These are phyloP conservation scores for Aspergillus phoenicis DNA, from an alignment of 2,329 filamentous ascomycete genomes.

Conservation along the genomic window DNA sequence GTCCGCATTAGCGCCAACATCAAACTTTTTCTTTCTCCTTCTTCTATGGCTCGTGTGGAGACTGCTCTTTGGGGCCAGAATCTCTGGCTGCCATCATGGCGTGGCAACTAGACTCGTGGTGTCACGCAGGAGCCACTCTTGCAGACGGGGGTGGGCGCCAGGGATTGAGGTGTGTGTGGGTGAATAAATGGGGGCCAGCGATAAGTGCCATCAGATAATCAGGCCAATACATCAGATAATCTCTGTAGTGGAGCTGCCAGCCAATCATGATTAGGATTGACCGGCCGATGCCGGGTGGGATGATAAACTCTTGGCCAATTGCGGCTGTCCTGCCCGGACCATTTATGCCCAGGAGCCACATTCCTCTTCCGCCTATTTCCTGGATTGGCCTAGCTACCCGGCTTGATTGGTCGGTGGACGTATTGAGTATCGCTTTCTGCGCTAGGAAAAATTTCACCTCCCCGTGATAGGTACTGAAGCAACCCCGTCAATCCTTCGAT, in stretches of 20 bases:
- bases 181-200: not conserved
- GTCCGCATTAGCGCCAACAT: not conserved
- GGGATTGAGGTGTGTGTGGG: not conserved
- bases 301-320: not conserved
- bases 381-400: not conserved
- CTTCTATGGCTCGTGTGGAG: not conserved
- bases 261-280: not conserved
- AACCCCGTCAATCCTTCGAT: not conserved
- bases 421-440: not conserved
- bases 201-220: constrained; percentile 6
- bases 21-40: not conserved
- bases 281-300: constrained; percentile 1
- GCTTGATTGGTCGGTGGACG: not conserved
- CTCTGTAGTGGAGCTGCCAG: not conserved
- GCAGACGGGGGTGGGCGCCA: not conserved
- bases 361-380: not conserved
- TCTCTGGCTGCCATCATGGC: not conserved
- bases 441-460: not conserved
- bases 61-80: not conserved
- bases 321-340: not conserved
- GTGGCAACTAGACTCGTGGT: not conserved
- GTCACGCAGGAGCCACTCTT: not conserved
- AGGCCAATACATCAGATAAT: not conserved
- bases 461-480: not conserved
- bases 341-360: not conserved